Base-by-base conservation (phyloP, 164 flowering plant species). In the Platanus orientalis region DNA sequence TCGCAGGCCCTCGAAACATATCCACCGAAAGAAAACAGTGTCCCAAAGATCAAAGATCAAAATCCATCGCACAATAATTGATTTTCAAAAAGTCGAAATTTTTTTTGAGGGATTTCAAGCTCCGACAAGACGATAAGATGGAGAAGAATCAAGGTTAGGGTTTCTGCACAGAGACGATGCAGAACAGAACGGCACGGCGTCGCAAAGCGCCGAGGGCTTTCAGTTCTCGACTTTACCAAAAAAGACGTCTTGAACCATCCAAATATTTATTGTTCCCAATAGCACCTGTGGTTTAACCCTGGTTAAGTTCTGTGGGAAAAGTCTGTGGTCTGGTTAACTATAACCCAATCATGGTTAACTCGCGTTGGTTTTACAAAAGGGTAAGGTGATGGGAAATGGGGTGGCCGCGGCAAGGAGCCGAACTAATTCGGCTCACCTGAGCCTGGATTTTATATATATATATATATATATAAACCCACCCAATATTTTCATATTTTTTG, bases 231-330 rank as follows among this genome's bases (percentile, higher is more conserved):
- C 16, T 45, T 19, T 45, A 13, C 19, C 49, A 17, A 13, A 45
- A 14, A 7, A 7, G 42, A 7, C 13, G 49, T 19, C 49, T 19
- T 6, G n/a, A 45, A 2, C 49, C 20, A 12, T 45, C 49, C n/a
- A n/a, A n/a, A 19, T 45, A 45, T 45, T 54, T 32, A 4, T 32
- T 32, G 36, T 4, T 32, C 6, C 6, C 9, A 32, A 32, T 32
- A 9, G 9, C 36, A 54, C 23, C 36, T 54, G 57, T 27, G 36
- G 57, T 54, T 54, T 27, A 54, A 28, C 36, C 57, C 57, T 54
- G 34, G 57, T 54, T 28, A 19, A 54, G 57, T 5, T 32, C n/a
- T 32, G 9, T 4, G 9, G 39, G 5, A 4, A 32, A 32, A 32
- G 7, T 9, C 39, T 32, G 39, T 32, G 9, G 39, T 32, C 39